Base-by-base conservation (phyloP, 768 basidiomycete species). In the Lentinula edodes region DNA sequence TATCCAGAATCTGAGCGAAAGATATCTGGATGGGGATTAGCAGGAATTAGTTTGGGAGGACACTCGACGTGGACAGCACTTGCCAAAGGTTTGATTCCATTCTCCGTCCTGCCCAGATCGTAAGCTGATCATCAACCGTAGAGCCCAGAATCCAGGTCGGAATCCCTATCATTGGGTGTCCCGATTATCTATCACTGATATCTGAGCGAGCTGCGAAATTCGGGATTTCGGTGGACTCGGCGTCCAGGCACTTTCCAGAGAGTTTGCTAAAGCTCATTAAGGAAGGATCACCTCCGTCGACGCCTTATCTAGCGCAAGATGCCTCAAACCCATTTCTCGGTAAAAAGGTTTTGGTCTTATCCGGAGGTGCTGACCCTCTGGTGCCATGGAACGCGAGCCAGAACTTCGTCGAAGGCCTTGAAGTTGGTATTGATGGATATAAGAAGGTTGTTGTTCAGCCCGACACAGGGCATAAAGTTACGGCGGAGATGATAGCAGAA, bases 21-120 rank as follows among this genome's bases (percentile, higher is more conserved):
- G 13, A 80, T 95, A 41, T 78, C 74, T 6, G 79, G 84, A 60
- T 97, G 89, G 87, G 84, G 85, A 10, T 77, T 89, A 3, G 80
- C 83, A 0, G 94, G 94, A 0, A 79, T 89, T 65, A 91, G 89
- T 63, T 82, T 97, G 0, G 94, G 93, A 0, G 93, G 93, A 0
- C 93, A 97, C 69, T 80, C 91, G 0, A 79, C 90, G 0, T 95
- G 93, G 93, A 79, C 89, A 35, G 75, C 80, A 1, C 79, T 92
- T 39, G 68, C 80, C 20, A 75, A 76, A 64, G 80, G 81, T 76
- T 69, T 15, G 69, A 53, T 6, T 9, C 10, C 52, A 8, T 36
- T 54, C 52, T 54, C 5, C 18, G 15, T 54, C 5, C 16, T 16
- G 7, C 9, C 34, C 15, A 20, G 3, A 51, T 53, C 41, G 53